These are phyloP conservation scores for Trichomonascaceae sp. DNA, from an alignment of 1,139 yeast species.

Conservation along the genomic window DNA sequence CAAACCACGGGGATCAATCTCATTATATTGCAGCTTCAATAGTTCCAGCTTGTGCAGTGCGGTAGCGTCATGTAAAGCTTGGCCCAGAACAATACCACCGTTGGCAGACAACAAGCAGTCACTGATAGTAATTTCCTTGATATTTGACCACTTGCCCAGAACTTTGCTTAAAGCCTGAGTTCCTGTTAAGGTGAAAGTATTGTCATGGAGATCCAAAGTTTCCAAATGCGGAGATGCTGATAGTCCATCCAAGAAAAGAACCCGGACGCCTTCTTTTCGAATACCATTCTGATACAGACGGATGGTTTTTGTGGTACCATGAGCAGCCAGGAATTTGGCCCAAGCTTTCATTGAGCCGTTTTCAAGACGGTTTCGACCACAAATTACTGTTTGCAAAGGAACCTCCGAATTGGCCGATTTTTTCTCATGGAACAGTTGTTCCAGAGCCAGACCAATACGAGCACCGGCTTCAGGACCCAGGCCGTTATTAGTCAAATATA, in stretches of 20 bases:
- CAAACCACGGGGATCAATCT: slow-evolving; percentile 65
- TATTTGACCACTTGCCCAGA: slow-evolving; percentile 48
- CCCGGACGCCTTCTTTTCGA: slow-evolving; percentile 84
- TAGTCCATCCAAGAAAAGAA: slow-evolving; percentile 68
- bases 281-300: slow-evolving; percentile 93
- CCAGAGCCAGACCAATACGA: slow-evolving; percentile 81
- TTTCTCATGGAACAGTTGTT: slow-evolving; percentile 62
- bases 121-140: slow-evolving; percentile 75
- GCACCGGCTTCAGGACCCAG: slow-evolving; percentile 98
- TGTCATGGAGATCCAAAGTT: slow-evolving; percentile 85
- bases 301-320: slow-evolving; percentile 63
- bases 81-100: slow-evolving; percentile 52
- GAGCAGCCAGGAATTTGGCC: slow-evolving; percentile 70
- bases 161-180: slow-evolving; percentile 63
- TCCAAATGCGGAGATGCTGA: slow-evolving; percentile 52
- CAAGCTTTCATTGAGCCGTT: slow-evolving; percentile 71
- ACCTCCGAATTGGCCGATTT: slow-evolving; percentile 36
- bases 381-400: slow-evolving; percentile 67
- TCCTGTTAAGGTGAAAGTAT: slow-evolving; percentile 85
- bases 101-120: slow-evolving; percentile 79
- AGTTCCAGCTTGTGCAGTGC: slow-evolving; percentile 39
- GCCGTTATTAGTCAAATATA: slow-evolving; percentile 88
- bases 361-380: slow-evolving; percentile 95
- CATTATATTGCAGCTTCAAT: slow-evolving; percentile 83
- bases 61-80: slow-evolving; percentile 33